Base-by-base conservation (phyloP, 805 yeast species). In the Wickerhamiella cacticola region DNA sequence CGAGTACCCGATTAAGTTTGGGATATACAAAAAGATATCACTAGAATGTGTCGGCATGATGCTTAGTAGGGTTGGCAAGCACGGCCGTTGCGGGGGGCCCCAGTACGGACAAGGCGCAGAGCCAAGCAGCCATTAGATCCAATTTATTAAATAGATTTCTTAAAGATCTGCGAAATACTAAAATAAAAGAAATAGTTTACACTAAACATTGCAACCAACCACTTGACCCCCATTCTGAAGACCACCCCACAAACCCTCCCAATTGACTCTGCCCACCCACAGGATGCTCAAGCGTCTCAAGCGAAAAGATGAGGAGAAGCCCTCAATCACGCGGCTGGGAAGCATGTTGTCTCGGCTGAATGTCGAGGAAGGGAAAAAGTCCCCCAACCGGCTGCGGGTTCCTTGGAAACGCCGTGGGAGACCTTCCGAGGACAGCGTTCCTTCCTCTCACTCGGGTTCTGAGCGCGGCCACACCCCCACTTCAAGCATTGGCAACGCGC, bases 1-100 rank as follows among this genome's bases (percentile, higher is more conserved):
- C 39, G 80, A 61, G 63, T 85, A 87, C 2, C 99, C 98, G 56
- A 92, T 89, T 56, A 84, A 69, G 64, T 92, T 92, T 9, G 98
- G 98, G 46, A 89, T 80, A 64, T 77, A 92, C 54, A 79, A 68
- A 63, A 84, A 77, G 46, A 89, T 78, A 53, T 79, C 42, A n/a
- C 40, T 22, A 7, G 21, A 10, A 5, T 19, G 23, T 35, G 42
- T 39, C 28, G 42, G 42, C 41, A 36, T n/a, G n/a, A n/a, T 36
- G 41, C 41, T 36, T 19, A 36, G 26, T 36, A 6, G 41, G n/a
- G n/a, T n/a, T n/a, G n/a, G n/a, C n/a, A n/a, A n/a, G n/a, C n/a
- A n/a, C n/a, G n/a, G n/a, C n/a, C n/a, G n/a, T n/a, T n/a, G n/a
- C n/a, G n/a, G n/a, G n/a, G n/a, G n/a, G n/a, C n/a, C n/a, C n/a